phyloP scores from a whole-genome alignment of 805 yeast genomes.

The Ogataea dorogensis region DNA sequence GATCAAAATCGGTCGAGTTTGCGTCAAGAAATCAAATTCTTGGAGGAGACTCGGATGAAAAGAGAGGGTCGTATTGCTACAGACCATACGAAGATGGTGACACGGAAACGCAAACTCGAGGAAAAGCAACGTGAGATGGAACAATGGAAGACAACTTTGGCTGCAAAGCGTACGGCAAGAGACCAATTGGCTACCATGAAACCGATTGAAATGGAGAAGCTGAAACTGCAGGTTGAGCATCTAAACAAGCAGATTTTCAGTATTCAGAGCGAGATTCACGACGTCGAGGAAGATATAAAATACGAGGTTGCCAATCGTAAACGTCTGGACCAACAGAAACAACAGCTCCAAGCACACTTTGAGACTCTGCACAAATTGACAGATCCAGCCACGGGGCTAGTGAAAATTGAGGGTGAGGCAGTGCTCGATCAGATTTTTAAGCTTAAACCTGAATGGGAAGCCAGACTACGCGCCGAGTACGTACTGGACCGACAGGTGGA shows the following conservation, averaged over 20 bases:
- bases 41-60: conserved; percentile 41
- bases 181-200: conserved; percentile 16
- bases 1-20: conserved; percentile 40
- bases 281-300: conserved; percentile 34
- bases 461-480: conserved; percentile 30
- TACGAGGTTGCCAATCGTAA: conserved; percentile 28
- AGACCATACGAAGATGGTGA: conserved; percentile 31
- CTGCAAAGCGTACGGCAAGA: conserved; percentile 23
- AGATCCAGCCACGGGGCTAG: conserved; percentile 31
- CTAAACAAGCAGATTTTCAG: conserved; percentile 29
- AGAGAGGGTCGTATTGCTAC: conserved; percentile 36
- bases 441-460: conserved; percentile 34
- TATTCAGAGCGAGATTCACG: conserved; percentile 29
- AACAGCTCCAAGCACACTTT: conserved; percentile 25
- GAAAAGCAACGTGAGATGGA: conserved; percentile 35
- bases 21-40: conserved; percentile 40
- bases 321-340: conserved; percentile 25
- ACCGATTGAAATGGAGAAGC: conserved; percentile 20
- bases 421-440: conserved; percentile 23
- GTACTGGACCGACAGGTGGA: conserved; percentile 35
- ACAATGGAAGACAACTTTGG: conserved; percentile 34
- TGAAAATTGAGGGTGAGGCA: conserved; percentile 28
- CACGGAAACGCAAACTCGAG: conserved; percentile 31
- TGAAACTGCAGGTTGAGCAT: conserved; percentile 25
- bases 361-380: conserved; percentile 22